Evolutionary conservation across 495 filamentous ascomycete genomes (phyloP).

Genomic region (Annulohypoxylon stygium): DNA sequence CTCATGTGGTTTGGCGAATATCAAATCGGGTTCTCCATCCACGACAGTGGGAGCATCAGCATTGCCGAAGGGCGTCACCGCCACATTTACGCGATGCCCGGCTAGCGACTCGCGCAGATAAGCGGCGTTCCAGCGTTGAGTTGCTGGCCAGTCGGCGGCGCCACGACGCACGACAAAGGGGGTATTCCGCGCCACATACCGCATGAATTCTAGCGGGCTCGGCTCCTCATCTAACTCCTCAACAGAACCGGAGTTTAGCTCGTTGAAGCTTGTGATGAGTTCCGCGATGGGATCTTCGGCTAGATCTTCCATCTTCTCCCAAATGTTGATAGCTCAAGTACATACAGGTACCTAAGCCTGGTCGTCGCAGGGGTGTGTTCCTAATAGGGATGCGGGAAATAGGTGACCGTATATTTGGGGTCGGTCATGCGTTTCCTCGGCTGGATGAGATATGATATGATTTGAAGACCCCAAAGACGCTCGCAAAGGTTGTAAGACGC

Average conservation of each 20-base stretch:
- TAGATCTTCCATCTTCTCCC: slow-evolving; percentile 30
- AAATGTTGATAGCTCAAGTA: neutral
- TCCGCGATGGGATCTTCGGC: slow-evolving; percentile 59
- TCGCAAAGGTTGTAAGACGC: neutral
- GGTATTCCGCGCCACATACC: slow-evolving; percentile 73
- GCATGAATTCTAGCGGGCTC: slow-evolving; percentile 78
- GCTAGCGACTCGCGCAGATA: slow-evolving; percentile 67
- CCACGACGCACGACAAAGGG: slow-evolving; percentile 76
- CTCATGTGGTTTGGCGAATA: slow-evolving; percentile 70
- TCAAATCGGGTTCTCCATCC: slow-evolving; percentile 51
- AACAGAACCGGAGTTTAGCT: slow-evolving; percentile 70
- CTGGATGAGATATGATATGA: slow-evolving; percentile 6
- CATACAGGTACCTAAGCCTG: neutral
- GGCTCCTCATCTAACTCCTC: slow-evolving; percentile 71
- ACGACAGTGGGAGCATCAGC: slow-evolving; percentile 69
- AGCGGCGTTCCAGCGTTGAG: slow-evolving; percentile 67
- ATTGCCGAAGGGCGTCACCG: slow-evolving; percentile 76
- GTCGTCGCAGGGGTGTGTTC: neutral
- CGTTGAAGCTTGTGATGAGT: slow-evolving; percentile 73
- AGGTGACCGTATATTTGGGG: slow-evolving; percentile 19
- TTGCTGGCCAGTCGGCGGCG: slow-evolving; percentile 69
- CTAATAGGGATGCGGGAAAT: slow-evolving; percentile 2
- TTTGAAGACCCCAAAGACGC: neutral
- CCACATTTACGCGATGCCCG: slow-evolving; percentile 71
- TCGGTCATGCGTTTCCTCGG: slow-evolving; percentile 5